These are phyloP conservation scores for Apiospora pterosperma DNA, from an alignment of 2,329 filamentous ascomycete genomes.

Conservation along the genomic window DNA sequence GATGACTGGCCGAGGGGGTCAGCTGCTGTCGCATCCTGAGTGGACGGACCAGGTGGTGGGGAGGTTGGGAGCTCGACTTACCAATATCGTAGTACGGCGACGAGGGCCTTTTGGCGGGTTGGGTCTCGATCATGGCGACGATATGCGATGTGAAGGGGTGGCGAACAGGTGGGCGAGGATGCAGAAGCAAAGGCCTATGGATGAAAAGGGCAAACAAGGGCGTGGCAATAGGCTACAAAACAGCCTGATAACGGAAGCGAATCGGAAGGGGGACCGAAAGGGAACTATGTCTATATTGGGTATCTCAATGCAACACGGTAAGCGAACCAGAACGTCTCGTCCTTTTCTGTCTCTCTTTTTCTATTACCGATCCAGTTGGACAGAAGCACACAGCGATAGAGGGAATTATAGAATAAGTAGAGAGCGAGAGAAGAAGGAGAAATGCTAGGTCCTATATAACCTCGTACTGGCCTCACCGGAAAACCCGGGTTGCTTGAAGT, in stretches of 20 bases:
- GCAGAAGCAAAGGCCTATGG: not conserved
- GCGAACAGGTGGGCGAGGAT: not conserved
- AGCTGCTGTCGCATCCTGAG: not conserved
- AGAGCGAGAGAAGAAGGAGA: not conserved
- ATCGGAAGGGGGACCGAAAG: not conserved
- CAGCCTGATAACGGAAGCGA: constrained; percentile 1
- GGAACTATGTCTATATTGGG: constrained; percentile 5
- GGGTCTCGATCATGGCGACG: constrained; percentile 18
- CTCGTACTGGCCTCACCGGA: not conserved
- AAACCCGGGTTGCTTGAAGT: not conserved
- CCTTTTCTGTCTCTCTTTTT: not conserved
- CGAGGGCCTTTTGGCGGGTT: constrained; percentile 12
- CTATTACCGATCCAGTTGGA: not conserved
- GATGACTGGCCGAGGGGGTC: constrained; percentile 58
- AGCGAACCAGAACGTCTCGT: not conserved
- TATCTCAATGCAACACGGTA: not conserved
- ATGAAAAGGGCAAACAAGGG: not conserved
- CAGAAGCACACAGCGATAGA: not conserved
- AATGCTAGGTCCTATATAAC: not conserved
- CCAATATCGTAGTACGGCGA: constrained; percentile 41
- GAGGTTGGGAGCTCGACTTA: constrained; percentile 22
- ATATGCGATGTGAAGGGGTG: not conserved
- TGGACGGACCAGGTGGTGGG: not conserved
- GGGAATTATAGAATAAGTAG: not conserved
- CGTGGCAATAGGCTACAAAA: not conserved